A percentile compares a stretch with the other conserved stretches of the same genome.
These are phyloP conservation scores for Lactarius sp. DNA, from an alignment of 768 basidiomycete genomes.

Conservation along the genomic window DNA sequence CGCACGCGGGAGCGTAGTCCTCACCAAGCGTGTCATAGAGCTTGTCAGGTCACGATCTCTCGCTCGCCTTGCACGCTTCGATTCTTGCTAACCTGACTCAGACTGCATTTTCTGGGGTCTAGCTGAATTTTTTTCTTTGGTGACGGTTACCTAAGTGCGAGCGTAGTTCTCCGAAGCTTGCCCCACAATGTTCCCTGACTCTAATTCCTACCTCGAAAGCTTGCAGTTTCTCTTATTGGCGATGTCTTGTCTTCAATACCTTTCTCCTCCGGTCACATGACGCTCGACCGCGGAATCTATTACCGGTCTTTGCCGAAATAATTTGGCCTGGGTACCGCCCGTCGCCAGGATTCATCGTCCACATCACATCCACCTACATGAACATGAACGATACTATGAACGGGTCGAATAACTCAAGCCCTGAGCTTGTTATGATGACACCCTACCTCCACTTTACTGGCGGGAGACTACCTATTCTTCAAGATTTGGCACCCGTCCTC, in stretches of 20 bases:
- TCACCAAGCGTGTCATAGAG: constrained; percentile 37
- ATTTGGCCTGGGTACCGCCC: not conserved
- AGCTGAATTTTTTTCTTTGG: not conserved
- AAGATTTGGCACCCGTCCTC: constrained; percentile 62
- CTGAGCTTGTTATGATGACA: constrained; percentile 44
- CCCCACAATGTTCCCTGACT: not conserved
- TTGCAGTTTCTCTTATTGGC: no score
- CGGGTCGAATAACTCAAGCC: constrained; percentile 18
- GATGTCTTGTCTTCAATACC: no score
- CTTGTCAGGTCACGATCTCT: not conserved
- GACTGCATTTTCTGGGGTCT: not conserved
- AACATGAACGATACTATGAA: constrained; percentile 8
- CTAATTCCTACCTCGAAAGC: no score
- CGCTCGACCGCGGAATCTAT: no score
- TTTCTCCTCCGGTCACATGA: no score
- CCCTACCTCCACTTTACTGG: constrained; percentile 66
- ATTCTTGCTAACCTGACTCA: not conserved
- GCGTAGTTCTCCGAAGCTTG: constrained; percentile 35
- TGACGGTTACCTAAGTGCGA: constrained; percentile 27
- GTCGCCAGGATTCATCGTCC: not conserved
- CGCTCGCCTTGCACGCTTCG: no score
- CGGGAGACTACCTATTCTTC: constrained; percentile 66
- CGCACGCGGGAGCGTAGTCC: constrained; percentile 42
- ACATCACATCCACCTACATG: not conserved
- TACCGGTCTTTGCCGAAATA: no score